Evolutionary conservation across 148 eudicot species (phyloP).

Genomic region (Vaccinium darrowii): DNA sequence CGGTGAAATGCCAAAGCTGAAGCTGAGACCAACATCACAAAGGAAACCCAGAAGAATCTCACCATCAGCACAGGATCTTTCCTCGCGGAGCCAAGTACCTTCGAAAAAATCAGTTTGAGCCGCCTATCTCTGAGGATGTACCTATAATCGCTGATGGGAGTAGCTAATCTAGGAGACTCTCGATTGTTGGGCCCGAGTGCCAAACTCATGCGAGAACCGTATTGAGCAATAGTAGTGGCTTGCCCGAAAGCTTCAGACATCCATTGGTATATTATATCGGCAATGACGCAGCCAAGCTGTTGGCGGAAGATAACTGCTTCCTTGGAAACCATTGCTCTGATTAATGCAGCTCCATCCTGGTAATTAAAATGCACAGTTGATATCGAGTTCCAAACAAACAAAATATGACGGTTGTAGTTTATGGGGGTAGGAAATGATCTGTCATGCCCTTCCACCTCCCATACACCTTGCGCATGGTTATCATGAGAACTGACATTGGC

Average conservation of each 20-base stretch:
- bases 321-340: slow-evolving; percentile 55
- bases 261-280: slow-evolving; percentile 62
- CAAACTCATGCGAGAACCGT: slow-evolving; percentile 16
- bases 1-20: slow-evolving; percentile 68
- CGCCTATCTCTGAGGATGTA: slow-evolving; percentile 64
- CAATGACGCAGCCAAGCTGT: slow-evolving; percentile 56
- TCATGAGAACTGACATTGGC: background rate
- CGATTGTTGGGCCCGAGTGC: slow-evolving; percentile 7
- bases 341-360: slow-evolving; percentile 84
- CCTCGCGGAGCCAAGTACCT: slow-evolving; percentile 58
- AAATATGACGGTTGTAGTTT: background rate
- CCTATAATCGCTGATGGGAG: slow-evolving; percentile 37
- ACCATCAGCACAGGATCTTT: slow-evolving; percentile 53
- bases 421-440: background rate
- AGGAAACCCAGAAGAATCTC: slow-evolving; percentile 52
- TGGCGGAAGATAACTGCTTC: slow-evolving; percentile 62
- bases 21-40: slow-evolving; percentile 43
- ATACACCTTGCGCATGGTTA: background rate
- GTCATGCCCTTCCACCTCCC: background rate
- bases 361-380: slow-evolving; percentile 2
- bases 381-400: slow-evolving; percentile 2
- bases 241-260: slow-evolving; percentile 38
- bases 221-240: slow-evolving; percentile 14
- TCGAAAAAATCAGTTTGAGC: slow-evolving; percentile 61
- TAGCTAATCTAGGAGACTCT: slow-evolving; percentile 24